Evolutionary conservation across 345 rosid genomes (phyloP).

Genomic region (Hibiscus tridactylites): DNA sequence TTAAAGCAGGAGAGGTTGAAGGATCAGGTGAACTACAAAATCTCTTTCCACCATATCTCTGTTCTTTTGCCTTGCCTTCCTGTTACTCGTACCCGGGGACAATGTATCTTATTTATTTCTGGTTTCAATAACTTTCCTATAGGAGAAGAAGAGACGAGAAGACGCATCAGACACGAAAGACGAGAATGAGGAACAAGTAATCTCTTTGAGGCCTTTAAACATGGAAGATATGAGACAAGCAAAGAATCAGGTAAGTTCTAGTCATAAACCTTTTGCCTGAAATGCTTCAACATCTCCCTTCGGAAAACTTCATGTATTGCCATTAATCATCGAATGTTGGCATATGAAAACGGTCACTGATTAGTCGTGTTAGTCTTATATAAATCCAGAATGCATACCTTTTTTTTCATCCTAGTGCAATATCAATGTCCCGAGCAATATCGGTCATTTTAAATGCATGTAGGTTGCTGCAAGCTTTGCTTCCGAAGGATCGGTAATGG

Average conservation of each 20-base stretch:
- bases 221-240: conserved; percentile 95
- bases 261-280: not conserved
- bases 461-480: conserved; percentile 95
- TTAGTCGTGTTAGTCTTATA: not conserved
- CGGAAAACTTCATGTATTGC: not conserved
- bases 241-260: conserved; percentile 61
- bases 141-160: conserved; percentile 67
- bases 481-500: conserved; percentile 67
- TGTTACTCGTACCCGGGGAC: not conserved
- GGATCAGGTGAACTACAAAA: conserved; percentile 43
- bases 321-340: not conserved
- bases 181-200: conserved; percentile 46
- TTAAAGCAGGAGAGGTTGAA: conserved; percentile 73
- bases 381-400: not conserved
- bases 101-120: not conserved
- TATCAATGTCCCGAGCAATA: too few species aligned
- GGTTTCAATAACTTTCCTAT: conserved; percentile 7
- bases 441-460: not conserved
- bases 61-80: not conserved
- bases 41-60: not conserved
- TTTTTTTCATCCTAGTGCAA: too few species aligned
- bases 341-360: not conserved
- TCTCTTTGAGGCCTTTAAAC: conserved; percentile 61
- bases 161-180: conserved; percentile 38
- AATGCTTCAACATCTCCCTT: not conserved